Conservation (phyloP, 1,139 yeast species). For the Eremothecium cymbalariae region DNA sequence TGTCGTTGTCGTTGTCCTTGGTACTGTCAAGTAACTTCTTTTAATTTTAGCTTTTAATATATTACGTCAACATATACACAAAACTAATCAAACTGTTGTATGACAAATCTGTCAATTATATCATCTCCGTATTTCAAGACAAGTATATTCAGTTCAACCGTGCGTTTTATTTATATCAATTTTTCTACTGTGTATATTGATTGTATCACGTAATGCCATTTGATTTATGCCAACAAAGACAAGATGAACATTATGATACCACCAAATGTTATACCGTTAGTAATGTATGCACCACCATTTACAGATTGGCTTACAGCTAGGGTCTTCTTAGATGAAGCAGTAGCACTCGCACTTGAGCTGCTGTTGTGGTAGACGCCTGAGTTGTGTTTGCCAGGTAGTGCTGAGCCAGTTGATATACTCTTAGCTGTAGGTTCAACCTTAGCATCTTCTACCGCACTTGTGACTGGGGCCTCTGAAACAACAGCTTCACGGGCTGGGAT, state of each 20-base stretch:
- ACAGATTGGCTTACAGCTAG: slow-evolving; percentile 4
- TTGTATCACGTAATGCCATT: neutral
- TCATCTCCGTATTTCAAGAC: too few species aligned
- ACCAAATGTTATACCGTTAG: slow-evolving; percentile 5
- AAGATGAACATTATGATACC: slow-evolving; percentile 6
- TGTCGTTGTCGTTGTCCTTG: slow-evolving; percentile 1
- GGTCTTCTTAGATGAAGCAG: slow-evolving; percentile 2
- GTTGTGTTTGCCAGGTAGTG: neutral
- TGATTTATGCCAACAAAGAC: slow-evolving; percentile 5
- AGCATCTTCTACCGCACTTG: neutral
- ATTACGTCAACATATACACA: too few species aligned
- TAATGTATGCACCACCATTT: slow-evolving; percentile 4
- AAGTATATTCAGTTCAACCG: slow-evolving; percentile 3
- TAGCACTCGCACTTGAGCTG: slow-evolving; percentile 1
- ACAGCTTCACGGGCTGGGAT: neutral
- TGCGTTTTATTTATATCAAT: slow-evolving; percentile 4
- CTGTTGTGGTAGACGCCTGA: slow-evolving; percentile 1
- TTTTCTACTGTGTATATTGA: neutral
- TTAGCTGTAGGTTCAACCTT: neutral
- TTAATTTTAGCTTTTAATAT: too few species aligned
- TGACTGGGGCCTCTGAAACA: neutral
- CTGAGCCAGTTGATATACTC: neutral
- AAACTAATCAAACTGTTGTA: too few species aligned
- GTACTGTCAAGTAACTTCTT: slow-evolving; percentile 2
- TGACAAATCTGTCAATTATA: too few species aligned